Evolutionary conservation across 225 moss, liverwort and hornwort genomes (phyloP), one percentile per base, ranked within the genome.

Genomic region (Takakia lepidozioides): DNA sequence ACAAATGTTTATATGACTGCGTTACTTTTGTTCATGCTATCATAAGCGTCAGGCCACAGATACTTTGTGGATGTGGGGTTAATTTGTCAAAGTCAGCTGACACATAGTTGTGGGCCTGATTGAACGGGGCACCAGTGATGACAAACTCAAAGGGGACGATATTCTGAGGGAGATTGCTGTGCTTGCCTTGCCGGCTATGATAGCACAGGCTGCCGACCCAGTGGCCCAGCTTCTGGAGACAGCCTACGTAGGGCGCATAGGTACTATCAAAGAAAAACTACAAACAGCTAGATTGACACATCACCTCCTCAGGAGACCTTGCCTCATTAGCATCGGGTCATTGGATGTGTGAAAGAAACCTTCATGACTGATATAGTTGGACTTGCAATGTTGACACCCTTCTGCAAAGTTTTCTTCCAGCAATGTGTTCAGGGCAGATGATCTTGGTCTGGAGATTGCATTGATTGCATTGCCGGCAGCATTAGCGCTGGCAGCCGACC

Each of bases 401-500:
- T n/a, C n/a, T n/a, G n/a, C n/a, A n/a, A n/a, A n/a, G n/a, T 46
- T 49, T 42, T 53, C 43, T 49, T 23, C 34, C 75, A 81, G 75
- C 38, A 62, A 68, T 49, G 68, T 48, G 34, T 72, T 81, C 39
- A 72, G 57, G 47, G 68, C 63, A 61, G 75, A 81, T 65, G 62
- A 71, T 51, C 40, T 81, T 48, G 80, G 75, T 29, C 10, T 56
- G 59, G 80, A 81, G 27, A 81, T 81, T 48, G 20, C 52, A 18
- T 32, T 25, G 23, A 59, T 81, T 44, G 61, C 71, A 16, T 52
- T 81, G 49, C 80, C 80, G 25, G 65, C 80, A 47, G 55, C 43
- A 29, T 40, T 81, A 49, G 71, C 80, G 25, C 51, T 81, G 71
- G 62, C 75, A 42, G 68, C 80, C 28, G 80, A 81, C 58, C 71